A percentile compares a stretch with the other conserved stretches of the same genome.
These are phyloP conservation scores for Termitomyces sp. DNA, from an alignment of 768 basidiomycete genomes.

Conservation along the genomic window DNA sequence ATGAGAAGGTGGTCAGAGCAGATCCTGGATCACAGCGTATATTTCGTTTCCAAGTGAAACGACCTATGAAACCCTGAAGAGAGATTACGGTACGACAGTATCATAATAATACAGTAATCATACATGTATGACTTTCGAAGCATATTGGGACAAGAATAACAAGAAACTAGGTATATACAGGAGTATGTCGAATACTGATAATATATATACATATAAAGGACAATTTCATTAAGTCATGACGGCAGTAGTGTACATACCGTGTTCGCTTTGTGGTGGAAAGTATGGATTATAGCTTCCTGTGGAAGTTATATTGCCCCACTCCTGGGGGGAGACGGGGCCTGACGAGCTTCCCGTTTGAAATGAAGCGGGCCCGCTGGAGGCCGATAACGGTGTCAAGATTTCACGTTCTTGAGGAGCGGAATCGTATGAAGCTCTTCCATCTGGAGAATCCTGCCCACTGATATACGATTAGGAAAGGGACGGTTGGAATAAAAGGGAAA, in stretches of 20 bases:
- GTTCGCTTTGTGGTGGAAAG: constrained; percentile 53
- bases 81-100: constrained; percentile 16
- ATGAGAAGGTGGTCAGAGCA: constrained; percentile 33
- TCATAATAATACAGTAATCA: constrained; percentile 9
- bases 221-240: constrained; percentile 42
- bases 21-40: constrained; percentile 40
- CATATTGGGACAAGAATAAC: constrained; percentile 12
- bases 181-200: neutral
- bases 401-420: constrained; percentile 62
- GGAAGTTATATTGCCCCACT: constrained; percentile 55
- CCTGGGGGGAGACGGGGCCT: constrained; percentile 46
- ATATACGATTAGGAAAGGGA: constrained; percentile 5
- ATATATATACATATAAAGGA: constrained; percentile 4
- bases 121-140: constrained; percentile 9
- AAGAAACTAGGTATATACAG: constrained; percentile 9
- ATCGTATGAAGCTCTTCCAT: constrained; percentile 46
- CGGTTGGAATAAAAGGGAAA: neutral
- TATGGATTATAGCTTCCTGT: constrained; percentile 57
- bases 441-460: constrained; percentile 48
- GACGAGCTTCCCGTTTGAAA: constrained; percentile 37
- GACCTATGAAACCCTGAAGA: constrained; percentile 8
- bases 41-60: constrained; percentile 40
- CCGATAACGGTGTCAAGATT: constrained; percentile 47
- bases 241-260: constrained; percentile 50
- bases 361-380: constrained; percentile 41